A percentile compares a stretch with the other conserved stretches of the same genome.
phyloP scores from a whole-genome alignment of 306 rosid species.

The Vigna hirtella region DNA sequence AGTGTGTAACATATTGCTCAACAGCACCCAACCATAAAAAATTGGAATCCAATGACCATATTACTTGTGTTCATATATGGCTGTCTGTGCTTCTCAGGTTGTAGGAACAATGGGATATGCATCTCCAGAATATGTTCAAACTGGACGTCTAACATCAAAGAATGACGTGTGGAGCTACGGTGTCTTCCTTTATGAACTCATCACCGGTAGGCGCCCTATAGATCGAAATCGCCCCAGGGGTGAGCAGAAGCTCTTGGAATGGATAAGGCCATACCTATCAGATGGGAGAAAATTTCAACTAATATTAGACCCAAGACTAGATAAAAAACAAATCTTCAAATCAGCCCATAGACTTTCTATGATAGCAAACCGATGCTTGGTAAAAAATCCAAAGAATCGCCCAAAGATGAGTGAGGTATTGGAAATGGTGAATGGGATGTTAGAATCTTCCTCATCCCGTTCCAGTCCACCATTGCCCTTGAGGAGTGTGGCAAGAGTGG shows the following conservation, averaged over 20 bases:
- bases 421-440: slow-evolving; percentile 75
- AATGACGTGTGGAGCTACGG: slow-evolving; percentile 97
- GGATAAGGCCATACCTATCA: slow-evolving; percentile 85
- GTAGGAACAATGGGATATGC: slow-evolving; percentile 99
- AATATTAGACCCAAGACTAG: slow-evolving; percentile 89
- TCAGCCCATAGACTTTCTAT: slow-evolving; percentile 77
- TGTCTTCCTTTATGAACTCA: slow-evolving; percentile 92
- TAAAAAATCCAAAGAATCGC: slow-evolving; percentile 79
- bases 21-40: slow-evolving; percentile 17
- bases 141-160: slow-evolving; percentile 92
- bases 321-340: slow-evolving; percentile 67
- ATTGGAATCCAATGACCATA: slow-evolving; percentile 20
- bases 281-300: slow-evolving; percentile 77
- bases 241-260: slow-evolving; percentile 94
- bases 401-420: slow-evolving; percentile 96
- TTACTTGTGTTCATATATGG: slow-evolving; percentile 42
- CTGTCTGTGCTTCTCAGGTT: slow-evolving; percentile 64
- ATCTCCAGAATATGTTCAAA: slow-evolving; percentile 93
- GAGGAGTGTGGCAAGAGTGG: slow-evolving; percentile 46
- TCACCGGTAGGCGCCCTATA: slow-evolving; percentile 90
- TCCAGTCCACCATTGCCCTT: slow-evolving; percentile 55
- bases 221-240: slow-evolving; percentile 85
- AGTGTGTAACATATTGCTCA: slow-evolving; percentile 34
- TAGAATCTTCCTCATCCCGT: slow-evolving; percentile 48
- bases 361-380: slow-evolving; percentile 84